A percentile compares a stretch with the other conserved stretches of the same genome.
These are phyloP conservation scores for Barnettozyma siamensis DNA, from an alignment of 805 yeast genomes.

Conservation along the genomic window DNA sequence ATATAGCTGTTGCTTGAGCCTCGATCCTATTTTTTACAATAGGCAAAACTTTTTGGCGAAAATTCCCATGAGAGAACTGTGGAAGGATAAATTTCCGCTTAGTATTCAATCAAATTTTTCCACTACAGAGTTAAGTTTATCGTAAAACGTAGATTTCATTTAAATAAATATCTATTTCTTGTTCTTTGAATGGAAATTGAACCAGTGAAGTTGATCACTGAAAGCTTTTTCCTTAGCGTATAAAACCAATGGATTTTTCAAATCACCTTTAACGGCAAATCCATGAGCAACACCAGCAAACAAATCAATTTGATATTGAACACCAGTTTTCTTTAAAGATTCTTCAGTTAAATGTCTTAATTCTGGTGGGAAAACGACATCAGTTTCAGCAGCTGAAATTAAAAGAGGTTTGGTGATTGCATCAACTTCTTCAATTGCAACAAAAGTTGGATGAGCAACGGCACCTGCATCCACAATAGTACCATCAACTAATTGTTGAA, in stretches of 20 bases:
- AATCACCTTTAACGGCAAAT: conserved; percentile 74
- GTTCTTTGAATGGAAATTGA: conserved; percentile 11
- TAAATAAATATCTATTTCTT: too few species aligned
- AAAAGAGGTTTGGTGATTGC: conserved; percentile 47
- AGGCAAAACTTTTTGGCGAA: too few species aligned
- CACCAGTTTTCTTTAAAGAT: conserved; percentile 46
- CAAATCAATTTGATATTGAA: conserved; percentile 54
- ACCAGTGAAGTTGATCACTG: conserved; percentile 29
- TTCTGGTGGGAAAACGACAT: conserved; percentile 56
- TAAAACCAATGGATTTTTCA: conserved; percentile 41
- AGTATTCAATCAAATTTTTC: too few species aligned
- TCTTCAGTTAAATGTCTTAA: conserved; percentile 57
- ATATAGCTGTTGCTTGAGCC: too few species aligned
- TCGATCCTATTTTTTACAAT: too few species aligned
- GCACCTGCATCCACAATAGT: conserved; percentile 53
- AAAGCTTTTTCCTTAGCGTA: conserved; percentile 68
- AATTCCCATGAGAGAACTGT: too few species aligned
- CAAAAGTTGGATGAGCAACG: conserved; percentile 79
- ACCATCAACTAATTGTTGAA: conserved; percentile 42
- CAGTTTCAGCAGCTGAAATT: conserved; percentile 73
- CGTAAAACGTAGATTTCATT: too few species aligned
- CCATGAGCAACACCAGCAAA: conserved; percentile 71
- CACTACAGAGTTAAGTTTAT: too few species aligned
- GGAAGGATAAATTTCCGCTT: too few species aligned
- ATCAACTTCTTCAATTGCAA: conserved; percentile 57